A percentile compares a stretch with the other conserved stretches of the same genome.
phyloP scores from a whole-genome alignment of 1,284 basidiomycete genomes.

The Caloboletus firmus region DNA sequence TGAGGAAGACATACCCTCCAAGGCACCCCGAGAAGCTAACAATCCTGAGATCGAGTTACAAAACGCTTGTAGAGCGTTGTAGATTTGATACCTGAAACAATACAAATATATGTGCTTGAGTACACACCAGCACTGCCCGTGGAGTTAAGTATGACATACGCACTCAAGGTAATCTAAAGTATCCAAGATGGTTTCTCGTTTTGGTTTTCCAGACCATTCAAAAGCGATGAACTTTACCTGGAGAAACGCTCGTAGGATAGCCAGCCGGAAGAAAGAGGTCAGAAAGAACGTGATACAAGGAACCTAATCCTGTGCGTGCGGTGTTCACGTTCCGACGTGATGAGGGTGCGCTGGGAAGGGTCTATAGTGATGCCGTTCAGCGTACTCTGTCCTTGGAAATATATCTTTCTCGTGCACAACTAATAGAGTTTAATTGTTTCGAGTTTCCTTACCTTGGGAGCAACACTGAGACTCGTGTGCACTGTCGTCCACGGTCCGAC shows the following conservation, averaged over 20 bases:
- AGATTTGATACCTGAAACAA: slow-evolving; percentile 53
- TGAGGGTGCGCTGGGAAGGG: neutral
- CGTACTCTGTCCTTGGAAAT: neutral
- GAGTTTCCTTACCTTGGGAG: slow-evolving; percentile 17
- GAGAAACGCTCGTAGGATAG: slow-evolving; percentile 58
- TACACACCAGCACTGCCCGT: neutral
- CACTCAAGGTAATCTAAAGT: slow-evolving; percentile 36
- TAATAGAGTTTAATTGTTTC: neutral
- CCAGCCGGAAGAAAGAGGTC: slow-evolving; percentile 62
- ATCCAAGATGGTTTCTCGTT: neutral
- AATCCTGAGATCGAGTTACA: slow-evolving; percentile 65
- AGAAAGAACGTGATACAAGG: slow-evolving; percentile 35
- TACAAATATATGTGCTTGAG: neutral
- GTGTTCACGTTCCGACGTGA: neutral
- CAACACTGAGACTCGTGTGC: neutral
- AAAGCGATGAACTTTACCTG: slow-evolving; percentile 41
- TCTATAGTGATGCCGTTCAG: slow-evolving; percentile 12
- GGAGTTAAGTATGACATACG: slow-evolving; percentile 4
- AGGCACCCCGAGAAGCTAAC: slow-evolving; percentile 63
- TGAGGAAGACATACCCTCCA: slow-evolving; percentile 50
- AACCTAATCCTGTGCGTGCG: neutral
- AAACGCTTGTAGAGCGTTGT: slow-evolving; percentile 67
- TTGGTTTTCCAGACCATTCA: neutral
- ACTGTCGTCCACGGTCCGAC: slow-evolving; percentile 4
- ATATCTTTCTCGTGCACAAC: slow-evolving; percentile 4